A percentile compares a stretch with the other conserved stretches of the same genome.
Conservation (phyloP, 805 yeast genomes). For the Starmerella davenportii region DNA sequence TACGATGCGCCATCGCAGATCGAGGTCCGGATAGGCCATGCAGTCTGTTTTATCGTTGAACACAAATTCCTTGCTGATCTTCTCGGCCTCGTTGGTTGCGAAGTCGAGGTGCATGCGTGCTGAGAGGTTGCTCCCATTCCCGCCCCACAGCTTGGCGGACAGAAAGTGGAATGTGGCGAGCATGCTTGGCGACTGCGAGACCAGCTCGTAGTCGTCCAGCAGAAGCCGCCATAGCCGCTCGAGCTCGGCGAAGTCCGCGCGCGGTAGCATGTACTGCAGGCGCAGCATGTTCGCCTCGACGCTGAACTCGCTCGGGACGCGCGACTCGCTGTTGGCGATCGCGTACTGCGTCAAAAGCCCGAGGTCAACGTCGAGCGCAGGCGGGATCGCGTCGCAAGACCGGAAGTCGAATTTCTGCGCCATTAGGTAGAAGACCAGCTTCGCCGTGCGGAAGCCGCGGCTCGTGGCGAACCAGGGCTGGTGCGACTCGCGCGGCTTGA, state of each 20-base stretch:
- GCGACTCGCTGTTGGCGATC: background rate
- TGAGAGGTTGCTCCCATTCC: background rate
- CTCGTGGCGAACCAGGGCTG: background rate
- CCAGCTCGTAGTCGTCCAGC: background rate
- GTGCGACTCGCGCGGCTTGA: no score
- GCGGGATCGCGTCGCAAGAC: background rate
- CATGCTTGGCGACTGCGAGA: background rate
- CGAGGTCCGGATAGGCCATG: background rate
- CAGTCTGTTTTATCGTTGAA: background rate
- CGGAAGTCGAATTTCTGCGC: background rate
- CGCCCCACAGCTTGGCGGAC: background rate
- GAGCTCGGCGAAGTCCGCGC: background rate
- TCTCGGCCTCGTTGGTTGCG: background rate
- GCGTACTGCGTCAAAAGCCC: background rate
- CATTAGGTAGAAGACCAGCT: background rate
- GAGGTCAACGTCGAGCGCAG: background rate
- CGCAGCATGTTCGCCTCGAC: background rate
- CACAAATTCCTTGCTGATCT: no score
- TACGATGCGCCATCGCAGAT: background rate
- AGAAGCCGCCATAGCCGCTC: background rate
- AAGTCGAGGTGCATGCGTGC: background rate
- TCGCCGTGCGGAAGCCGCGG: background rate
- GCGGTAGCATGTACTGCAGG: background rate
- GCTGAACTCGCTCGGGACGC: background rate
- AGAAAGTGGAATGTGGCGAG: background rate